Base-by-base conservation (phyloP, 305 asterid species). In the Solanum hybrid region DNA sequence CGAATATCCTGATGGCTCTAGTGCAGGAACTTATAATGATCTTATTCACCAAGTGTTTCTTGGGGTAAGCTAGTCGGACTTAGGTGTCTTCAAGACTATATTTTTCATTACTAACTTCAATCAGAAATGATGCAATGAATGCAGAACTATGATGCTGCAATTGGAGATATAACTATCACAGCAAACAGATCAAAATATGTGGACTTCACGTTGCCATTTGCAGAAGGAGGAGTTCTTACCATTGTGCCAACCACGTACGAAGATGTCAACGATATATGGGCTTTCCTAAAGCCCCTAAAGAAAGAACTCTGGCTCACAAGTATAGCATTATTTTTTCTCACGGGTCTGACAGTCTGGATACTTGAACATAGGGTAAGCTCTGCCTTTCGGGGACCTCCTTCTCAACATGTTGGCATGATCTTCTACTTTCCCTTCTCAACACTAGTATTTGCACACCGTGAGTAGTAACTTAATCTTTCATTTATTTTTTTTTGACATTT, bases 161-260 rank as follows among this genome's bases (percentile, higher is more conserved):
- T 93, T 65, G 95, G 94, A n/a, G 94, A 93, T 89, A 90, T 93
- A 24, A 89, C 94, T 8, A 89, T 93, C 90, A 92, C 94, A 3
- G 88, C 86, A 3, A 85, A 88, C 17, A 33, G 94, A 87, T 92
- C 95, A 82, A n/a, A 89, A 14, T 91, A 79, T 26, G 94, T 90
- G 12, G 94, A 93, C 90, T 93, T 92, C 91, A 89, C 93, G 41
- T 84, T 93, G 73, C 94, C 94, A 24, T 88, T 92, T 45, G 92
- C 91, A 89, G 94, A 75, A 15, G 94, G 95, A 89, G 95, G 95
- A 76, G 89, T 93, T 32, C 24, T 61, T 36, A 86, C 87, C 65
- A 45, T 91, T 65, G 90, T 87, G 27, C 90, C 79, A 57, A 84
- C 32, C 61, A 91, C 41, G 31, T 57, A 89, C 20, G 90, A 90